These are phyloP conservation scores for Syncephalastrum racemosum DNA, from an alignment of 371 early-diverging fungal genomes.

Conservation along the genomic window DNA sequence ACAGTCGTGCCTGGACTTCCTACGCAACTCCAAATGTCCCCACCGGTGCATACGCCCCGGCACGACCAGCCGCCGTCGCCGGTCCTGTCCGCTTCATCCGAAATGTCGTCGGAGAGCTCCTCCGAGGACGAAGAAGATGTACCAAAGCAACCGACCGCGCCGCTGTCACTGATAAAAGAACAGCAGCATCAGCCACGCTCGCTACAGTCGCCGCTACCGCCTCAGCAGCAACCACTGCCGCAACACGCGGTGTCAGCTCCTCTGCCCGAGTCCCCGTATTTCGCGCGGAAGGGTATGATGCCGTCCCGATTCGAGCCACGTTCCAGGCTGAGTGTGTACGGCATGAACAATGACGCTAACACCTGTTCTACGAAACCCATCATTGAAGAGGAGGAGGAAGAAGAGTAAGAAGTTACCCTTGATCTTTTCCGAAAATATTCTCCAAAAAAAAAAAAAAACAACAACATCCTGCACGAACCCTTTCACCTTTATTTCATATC, in stretches of 20 bases:
- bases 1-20: too few species aligned
- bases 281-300: background rate
- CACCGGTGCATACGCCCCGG: slow-evolving; percentile 2
- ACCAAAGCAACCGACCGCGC: slow-evolving; percentile 2
- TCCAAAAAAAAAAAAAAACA: background rate
- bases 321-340: slow-evolving; percentile 37
- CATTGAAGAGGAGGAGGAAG: slow-evolving; percentile 70
- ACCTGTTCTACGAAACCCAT: slow-evolving; percentile 56
- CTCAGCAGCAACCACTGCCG: too few species aligned
- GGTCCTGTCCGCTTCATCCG: slow-evolving; percentile 1
- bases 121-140: slow-evolving; percentile 6
- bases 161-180: too few species aligned
- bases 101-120: slow-evolving; percentile 2
- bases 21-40: background rate
- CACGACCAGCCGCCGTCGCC: slow-evolving; percentile 24
- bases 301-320: slow-evolving; percentile 31
- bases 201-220: too few species aligned
- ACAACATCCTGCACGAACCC: too few species aligned
- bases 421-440: too few species aligned
- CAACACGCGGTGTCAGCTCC: too few species aligned
- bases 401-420: slow-evolving; percentile 48
- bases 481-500: too few species aligned
- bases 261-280: too few species aligned
- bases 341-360: slow-evolving; percentile 39
- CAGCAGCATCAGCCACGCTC: too few species aligned